Percentiles rank a stretch among this genome's conserved stretches.
These are phyloP conservation scores for Ganoderma boninense DNA, from an alignment of 1,284 basidiomycete genomes.

Conservation along the genomic window DNA sequence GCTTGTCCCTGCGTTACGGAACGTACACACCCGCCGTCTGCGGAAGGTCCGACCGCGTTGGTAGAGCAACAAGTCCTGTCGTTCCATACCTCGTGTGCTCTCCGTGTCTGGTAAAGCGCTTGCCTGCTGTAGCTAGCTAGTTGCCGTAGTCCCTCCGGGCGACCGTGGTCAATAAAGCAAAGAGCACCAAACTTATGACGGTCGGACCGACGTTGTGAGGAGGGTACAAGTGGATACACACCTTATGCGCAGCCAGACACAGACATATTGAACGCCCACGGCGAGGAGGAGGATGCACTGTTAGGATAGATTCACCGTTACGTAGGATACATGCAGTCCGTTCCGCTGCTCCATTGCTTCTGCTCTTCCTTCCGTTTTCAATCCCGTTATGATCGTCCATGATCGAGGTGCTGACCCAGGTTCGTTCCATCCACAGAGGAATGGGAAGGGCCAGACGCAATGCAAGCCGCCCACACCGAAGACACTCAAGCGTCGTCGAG, in stretches of 20 bases:
- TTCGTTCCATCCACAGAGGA: slow-evolving; percentile 56
- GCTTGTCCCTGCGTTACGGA: slow-evolving; percentile 1
- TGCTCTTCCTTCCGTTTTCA: slow-evolving; percentile 7
- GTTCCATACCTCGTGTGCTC: slow-evolving; percentile 6
- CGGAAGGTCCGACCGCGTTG: slow-evolving; percentile 18
- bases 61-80: slow-evolving; percentile 21
- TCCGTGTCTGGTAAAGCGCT: slow-evolving; percentile 7
- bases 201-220: slow-evolving; percentile 22
- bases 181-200: slow-evolving; percentile 14
- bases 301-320: not conserved
- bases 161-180: slow-evolving; percentile 20
- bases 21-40: slow-evolving; percentile 2
- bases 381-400: slow-evolving; percentile 7
- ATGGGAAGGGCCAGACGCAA: slow-evolving; percentile 71
- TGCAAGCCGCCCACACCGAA: slow-evolving; percentile 49
- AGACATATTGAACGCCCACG: not conserved
- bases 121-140: slow-evolving; percentile 26
- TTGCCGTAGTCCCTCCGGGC: slow-evolving; percentile 19
- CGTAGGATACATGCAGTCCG: slow-evolving; percentile 6
- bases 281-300: slow-evolving; percentile 3
- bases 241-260: not conserved
- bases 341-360: not conserved
- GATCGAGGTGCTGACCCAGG: slow-evolving; percentile 22
- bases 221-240: slow-evolving; percentile 7
- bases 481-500: slow-evolving; percentile 21